A percentile compares a stretch with the other conserved stretches of the same genome.
Evolutionary conservation across 495 filamentous ascomycete species (phyloP).

Genomic region (Entonaema liquescens): DNA sequence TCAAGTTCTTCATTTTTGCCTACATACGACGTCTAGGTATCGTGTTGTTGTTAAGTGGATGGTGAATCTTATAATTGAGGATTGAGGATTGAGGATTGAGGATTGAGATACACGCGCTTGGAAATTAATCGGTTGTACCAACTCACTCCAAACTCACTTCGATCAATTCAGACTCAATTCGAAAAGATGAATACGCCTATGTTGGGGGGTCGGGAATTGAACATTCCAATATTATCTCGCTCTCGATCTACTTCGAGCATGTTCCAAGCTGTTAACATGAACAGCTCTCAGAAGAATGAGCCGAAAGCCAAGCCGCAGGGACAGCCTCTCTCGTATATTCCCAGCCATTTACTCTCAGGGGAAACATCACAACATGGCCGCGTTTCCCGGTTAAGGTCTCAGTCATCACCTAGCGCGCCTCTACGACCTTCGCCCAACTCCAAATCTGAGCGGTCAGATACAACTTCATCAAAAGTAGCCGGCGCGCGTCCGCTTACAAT

Average conservation of each 20-base stretch:
- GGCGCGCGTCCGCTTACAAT: not conserved
- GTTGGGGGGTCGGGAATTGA: not conserved
- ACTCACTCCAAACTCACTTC: not conserved
- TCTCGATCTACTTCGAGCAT: conserved; percentile 35
- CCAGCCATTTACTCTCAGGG: conserved; percentile 7
- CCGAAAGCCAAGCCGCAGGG: conserved; percentile 15
- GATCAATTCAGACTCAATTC: not conserved
- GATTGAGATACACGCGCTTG: not conserved
- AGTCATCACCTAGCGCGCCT: conserved; percentile 11
- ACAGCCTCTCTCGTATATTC: conserved; percentile 18
- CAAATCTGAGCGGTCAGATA: conserved; percentile 20
- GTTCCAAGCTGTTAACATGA: conserved; percentile 11
- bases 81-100: too few species aligned
- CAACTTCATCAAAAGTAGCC: conserved; percentile 21
- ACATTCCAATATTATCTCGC: conserved; percentile 21
- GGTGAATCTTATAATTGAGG: not conserved
- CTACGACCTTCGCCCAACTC: not conserved
- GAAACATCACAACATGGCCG: not conserved
- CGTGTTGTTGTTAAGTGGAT: not conserved
- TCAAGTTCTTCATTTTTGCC: not conserved
- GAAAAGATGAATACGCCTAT: not conserved
- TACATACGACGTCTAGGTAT: not conserved
- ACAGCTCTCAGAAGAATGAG: conserved; percentile 13
- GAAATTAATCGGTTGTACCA: not conserved
- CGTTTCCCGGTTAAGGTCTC: conserved; percentile 11